A percentile compares a stretch with the other conserved stretches of the same genome.
These are phyloP conservation scores for Russula earlei DNA, from an alignment of 768 basidiomycete genomes.

Conservation along the genomic window DNA sequence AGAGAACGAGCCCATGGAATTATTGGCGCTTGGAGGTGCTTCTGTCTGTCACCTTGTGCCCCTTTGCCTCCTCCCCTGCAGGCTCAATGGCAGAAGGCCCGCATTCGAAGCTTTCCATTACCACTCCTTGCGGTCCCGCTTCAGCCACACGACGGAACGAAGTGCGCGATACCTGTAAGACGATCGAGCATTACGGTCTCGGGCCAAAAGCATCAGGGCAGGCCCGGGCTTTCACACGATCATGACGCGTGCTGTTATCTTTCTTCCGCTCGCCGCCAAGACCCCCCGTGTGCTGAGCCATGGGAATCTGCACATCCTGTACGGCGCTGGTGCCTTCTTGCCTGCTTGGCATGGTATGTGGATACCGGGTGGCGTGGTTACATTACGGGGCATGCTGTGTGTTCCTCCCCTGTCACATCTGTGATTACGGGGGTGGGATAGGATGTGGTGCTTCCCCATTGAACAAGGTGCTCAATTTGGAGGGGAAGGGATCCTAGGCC, in stretches of 20 bases:
- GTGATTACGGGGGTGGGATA: background rate
- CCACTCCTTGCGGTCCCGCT: background rate
- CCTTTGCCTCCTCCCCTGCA: no score
- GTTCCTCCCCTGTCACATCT: background rate
- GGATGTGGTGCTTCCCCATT: no score
- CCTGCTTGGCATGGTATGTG: background rate
- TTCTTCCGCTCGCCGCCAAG: background rate
- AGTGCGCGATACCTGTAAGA: no score
- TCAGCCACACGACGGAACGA: no score
- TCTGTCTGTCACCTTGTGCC: no score
- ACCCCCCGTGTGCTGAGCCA: background rate
- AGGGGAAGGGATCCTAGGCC: no score
- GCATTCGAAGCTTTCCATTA: background rate
- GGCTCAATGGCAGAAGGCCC: slow-evolving; percentile 9
- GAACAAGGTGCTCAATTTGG: background rate
- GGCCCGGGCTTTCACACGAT: background rate
- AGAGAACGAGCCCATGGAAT: no score
- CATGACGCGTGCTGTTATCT: no score
- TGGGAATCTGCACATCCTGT: background rate
- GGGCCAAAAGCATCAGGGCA: no score
- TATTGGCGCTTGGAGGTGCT: no score
- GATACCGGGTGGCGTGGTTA: background rate
- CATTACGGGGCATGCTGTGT: background rate
- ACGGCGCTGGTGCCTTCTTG: background rate
- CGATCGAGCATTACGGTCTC: no score